These are phyloP conservation scores for Pharnaceum exiguum DNA, from an alignment of 148 eudicot species.

Conservation along the genomic window DNA sequence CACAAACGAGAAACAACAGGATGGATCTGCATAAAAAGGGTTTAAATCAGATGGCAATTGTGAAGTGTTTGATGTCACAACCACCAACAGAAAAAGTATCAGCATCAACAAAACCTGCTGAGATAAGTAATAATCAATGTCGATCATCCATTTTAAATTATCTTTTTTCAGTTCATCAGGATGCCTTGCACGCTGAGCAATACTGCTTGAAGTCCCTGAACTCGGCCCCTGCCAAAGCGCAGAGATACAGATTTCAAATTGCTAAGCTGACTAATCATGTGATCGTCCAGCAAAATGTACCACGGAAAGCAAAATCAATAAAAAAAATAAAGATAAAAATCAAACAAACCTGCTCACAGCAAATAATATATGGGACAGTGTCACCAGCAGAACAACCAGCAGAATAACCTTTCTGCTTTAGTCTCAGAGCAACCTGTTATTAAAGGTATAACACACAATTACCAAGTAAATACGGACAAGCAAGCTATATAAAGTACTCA, in stretches of 20 bases:
- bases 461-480: neutral
- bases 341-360: conserved; percentile 77
- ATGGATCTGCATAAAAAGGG: conserved; percentile 63
- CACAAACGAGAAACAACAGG: conserved; percentile 97
- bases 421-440: conserved; percentile 79
- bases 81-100: neutral
- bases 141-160: conserved; percentile 82
- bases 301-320: neutral
- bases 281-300: too few relatives aligned
- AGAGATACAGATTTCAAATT: neutral
- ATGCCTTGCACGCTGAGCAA: conserved; percentile 99
- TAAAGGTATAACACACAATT: neutral
- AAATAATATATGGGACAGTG: conserved; percentile 94
- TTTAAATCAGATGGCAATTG: conserved; percentile 10
- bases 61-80: neutral
- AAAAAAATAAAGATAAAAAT: conserved; percentile 3
- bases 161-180: conserved; percentile 85
- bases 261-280: neutral
- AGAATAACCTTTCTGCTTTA: conserved; percentile 70
- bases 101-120: conserved; percentile 63
- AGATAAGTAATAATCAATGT: conserved; percentile 87
- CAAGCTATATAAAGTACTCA: neutral
- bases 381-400: conserved; percentile 94
- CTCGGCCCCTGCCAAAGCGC: conserved; percentile 55
- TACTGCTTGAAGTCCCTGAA: conserved; percentile 56